Base-by-base conservation (phyloP, 2,329 filamentous ascomycete genomes). In the Alternaria viburni region DNA sequence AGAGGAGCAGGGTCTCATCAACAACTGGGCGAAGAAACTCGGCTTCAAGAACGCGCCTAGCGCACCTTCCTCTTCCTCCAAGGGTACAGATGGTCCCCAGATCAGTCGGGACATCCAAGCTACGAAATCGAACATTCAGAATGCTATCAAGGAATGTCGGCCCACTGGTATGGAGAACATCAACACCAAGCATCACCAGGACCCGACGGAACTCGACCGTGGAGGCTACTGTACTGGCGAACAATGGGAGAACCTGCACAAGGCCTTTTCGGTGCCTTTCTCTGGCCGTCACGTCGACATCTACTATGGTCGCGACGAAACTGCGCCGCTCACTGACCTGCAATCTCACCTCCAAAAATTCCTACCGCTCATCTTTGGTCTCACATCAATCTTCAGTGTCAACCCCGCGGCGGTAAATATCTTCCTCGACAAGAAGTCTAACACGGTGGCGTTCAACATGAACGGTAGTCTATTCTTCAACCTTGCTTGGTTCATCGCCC, bases 381-480 rank as follows among this genome's bases (percentile, higher is more conserved):
- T 80, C 23, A 76, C 76, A 2, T 69, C 70, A 3, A 73, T 79
- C 28, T 98, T 97, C 78, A 86, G 87, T 3, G 85, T 98, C 23
- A 84, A 88, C 1, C 84, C 87, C 0, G 84, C 86, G 30, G 89
- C 89, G 4, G 79, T 98, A 61, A 95, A 96, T 77, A 91, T 98
- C 54, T 98, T 95, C 82, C 93, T 93, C 72, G 94, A 97, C 71
- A 88, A 90, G 44, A 81, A 83, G 4, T 92, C 93, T 5, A 88
- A 87, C 59, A 94, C 93, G 0, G 97, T 99, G 66, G 96, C 95
- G 0, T 99, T 99, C 85, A 99, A 99, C 77, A 87, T 88, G 9
- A 88, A 86, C 43, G 94, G 95, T 41, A 93, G 91, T 72, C 87
- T 99, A 28, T 99, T 98, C 83, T 97, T 93, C 84, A 99, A 99